Evolutionary conservation across 345 rosid genomes (phyloP), one percentile per base, ranked within the genome.

Genomic region (Raphanus raphanistrum): DNA sequence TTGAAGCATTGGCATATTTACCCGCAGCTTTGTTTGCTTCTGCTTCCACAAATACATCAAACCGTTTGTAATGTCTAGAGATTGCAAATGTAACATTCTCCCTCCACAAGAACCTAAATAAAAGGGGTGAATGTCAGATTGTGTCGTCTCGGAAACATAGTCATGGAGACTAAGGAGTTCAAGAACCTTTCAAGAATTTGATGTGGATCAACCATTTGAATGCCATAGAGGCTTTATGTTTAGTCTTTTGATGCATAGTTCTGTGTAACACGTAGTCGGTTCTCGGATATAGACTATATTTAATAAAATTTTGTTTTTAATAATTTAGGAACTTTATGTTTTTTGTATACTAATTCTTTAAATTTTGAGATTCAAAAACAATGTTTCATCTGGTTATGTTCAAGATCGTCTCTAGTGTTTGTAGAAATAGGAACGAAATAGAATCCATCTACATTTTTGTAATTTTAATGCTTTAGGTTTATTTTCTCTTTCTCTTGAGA

Each of bases 1-100:
- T 91, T 73, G 98, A 90, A 25, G 88, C 84, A 71, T 93, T 91
- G 60, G 84, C 91, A 63, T 94, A 94, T 78, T 92, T 92, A 66
- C 88, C 90, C 16, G 98, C 97, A 64, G 91, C 96, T 86, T 94
- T 92, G 74, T 92, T 92, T 69, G 97, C 97, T 84, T 92, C 92
- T 0, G 97, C 96, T 85, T 92, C 98, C 8, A 62, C 73, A 71
- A 89, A 84, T 64, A 92, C 96, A 75, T 94, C 92, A 66, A 87
- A 90, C 2, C 94, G 89, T 58, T 77, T 90, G 68, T 92, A 94
- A 85, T 92, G 96, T 82, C 91, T 87, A 66, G 98, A 94, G 67
- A 94, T 90, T 9, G 97, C 93, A 80, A 89, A 86, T 43, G 92
- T 89, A 8, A 85, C 91, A 84, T 90, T 94, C 70, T 82, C 76